A percentile compares a stretch with the other conserved stretches of the same genome.
These are phyloP conservation scores for Coemansia sp. DNA, from an alignment of 192 early-diverging fungal species.

Conservation along the genomic window DNA sequence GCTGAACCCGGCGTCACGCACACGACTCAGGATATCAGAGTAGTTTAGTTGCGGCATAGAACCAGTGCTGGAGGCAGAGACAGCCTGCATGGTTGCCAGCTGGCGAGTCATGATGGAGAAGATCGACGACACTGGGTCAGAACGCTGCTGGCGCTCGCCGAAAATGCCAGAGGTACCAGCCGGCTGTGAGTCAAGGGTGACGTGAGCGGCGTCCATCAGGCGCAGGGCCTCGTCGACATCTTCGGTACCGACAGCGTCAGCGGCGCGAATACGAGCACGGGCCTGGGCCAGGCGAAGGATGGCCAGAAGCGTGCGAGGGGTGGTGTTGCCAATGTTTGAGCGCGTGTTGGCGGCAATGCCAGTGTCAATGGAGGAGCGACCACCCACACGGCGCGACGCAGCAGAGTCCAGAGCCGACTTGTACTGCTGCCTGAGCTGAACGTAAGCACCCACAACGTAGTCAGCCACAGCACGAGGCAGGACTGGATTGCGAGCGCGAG, in stretches of 20 bases:
- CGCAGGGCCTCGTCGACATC: slow-evolving; percentile 92
- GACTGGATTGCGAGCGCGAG: slow-evolving; percentile 71
- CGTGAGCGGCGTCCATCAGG: slow-evolving; percentile 89
- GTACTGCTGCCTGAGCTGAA: slow-evolving; percentile 73
- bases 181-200: slow-evolving; percentile 68
- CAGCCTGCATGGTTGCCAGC: slow-evolving; percentile 66
- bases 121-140: slow-evolving; percentile 66
- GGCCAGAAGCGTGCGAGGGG: slow-evolving; percentile 80
- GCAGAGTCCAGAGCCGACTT: slow-evolving; percentile 31
- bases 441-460: slow-evolving; percentile 88
- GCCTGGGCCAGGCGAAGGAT: slow-evolving; percentile 86
- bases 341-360: slow-evolving; percentile 17
- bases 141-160: slow-evolving; percentile 45
- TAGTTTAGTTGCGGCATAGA: slow-evolving; percentile 62
- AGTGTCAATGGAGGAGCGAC: slow-evolving; percentile 30
- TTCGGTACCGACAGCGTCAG: slow-evolving; percentile 64
- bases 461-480: slow-evolving; percentile 79
- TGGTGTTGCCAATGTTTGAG: slow-evolving; percentile 48
- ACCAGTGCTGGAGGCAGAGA: slow-evolving; percentile 27
- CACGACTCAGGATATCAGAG: slow-evolving; percentile 68
- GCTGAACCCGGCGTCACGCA: slow-evolving; percentile 77
- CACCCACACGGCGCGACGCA: slow-evolving; percentile 13
- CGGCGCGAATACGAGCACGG: slow-evolving; percentile 77
- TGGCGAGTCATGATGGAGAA: slow-evolving; percentile 77
- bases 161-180: slow-evolving; percentile 23